phyloP scores from a whole-genome alignment of 495 filamentous ascomycete species.

The Penicillium waksmanii region DNA sequence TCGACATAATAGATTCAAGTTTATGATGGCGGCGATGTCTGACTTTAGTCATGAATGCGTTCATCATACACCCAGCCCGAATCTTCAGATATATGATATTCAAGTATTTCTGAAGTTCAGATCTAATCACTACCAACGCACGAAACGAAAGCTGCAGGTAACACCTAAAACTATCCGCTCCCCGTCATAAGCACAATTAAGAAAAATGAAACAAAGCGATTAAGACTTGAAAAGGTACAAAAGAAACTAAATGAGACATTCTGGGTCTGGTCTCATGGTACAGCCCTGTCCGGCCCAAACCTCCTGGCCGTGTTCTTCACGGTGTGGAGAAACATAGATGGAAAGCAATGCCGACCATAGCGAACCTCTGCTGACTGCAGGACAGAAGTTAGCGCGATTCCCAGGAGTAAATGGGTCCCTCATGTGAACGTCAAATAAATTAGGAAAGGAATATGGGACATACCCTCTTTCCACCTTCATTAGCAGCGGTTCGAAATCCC shows the following conservation, averaged over 20 bases:
- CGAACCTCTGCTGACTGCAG: conserved; percentile 18
- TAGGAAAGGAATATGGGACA: not conserved
- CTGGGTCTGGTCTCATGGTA: conserved; percentile 16
- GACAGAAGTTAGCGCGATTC: no score
- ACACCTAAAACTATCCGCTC: no score
- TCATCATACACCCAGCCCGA: no score
- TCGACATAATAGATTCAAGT: no score
- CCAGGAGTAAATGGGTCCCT: not conserved
- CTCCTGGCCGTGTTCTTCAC: conserved; percentile 25
- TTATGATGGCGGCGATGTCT: no score
- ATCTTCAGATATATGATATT: no score
- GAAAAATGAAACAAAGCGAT: not conserved
- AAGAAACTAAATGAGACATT: not conserved
- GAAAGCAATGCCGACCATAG: conserved; percentile 33
- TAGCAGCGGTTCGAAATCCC: conserved; percentile 26
- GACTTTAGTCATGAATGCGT: no score
- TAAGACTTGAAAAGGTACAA: not conserved
- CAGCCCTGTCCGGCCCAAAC: conserved; percentile 24
- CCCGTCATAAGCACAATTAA: not conserved
- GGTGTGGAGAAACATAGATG: conserved; percentile 32
- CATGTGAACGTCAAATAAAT: not conserved
- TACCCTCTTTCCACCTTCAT: conserved; percentile 29
- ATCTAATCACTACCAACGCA: no score
- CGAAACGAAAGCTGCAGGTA: no score
- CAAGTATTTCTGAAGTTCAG: no score